Base-by-base conservation (phyloP, 306 rosid genomes). In the Pueraria montana region DNA sequence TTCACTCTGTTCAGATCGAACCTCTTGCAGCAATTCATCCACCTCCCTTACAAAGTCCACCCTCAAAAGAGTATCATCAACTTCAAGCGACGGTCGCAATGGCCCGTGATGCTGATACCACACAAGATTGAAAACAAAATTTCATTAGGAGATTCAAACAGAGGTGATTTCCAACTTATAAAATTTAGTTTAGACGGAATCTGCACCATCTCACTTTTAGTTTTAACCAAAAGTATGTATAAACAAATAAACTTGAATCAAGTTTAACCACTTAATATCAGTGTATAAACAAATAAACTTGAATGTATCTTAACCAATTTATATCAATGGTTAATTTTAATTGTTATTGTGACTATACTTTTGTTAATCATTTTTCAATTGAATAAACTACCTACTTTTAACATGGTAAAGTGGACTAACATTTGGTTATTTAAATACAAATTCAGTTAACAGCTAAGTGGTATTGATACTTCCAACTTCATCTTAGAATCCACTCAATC, bases 11-110 rank as follows among this genome's bases (percentile, higher is more conserved):
- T 87, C 94, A 17, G 75, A 78, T 36, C 90, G 84, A 67, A 96
- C 94, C 83, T 96, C 96, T 88, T 85, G 91, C 43, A 96, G 89
- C 89, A 94, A 83, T 79, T 65, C 98, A 88, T 90, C 92, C 78
- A 96, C 97, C 89, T 96, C 98, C 84, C 98, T 90, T 18, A 94
- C 91, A 43, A 96, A 96, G 88, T 96, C 98, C 67, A 88, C 96
- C 84, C 98, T 94, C 85, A 94, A 74, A 32, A 96, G 89, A 32
- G 84, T 78, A 61, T 94, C 99, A 38, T 77, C 85, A 30, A n/a
- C 87, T 80, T 96, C 97, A 61, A 90, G 82, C 16, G 90, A 82
- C 1, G 91, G 94, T 80, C 94, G 88, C 40, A 87, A 38, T 12
- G 90, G 95, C 69, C 97, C 97, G 30, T 89, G 83, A 88, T 91